Base-by-base conservation (phyloP, 2,329 filamentous ascomycete genomes). In the Amauroascus niger region DNA sequence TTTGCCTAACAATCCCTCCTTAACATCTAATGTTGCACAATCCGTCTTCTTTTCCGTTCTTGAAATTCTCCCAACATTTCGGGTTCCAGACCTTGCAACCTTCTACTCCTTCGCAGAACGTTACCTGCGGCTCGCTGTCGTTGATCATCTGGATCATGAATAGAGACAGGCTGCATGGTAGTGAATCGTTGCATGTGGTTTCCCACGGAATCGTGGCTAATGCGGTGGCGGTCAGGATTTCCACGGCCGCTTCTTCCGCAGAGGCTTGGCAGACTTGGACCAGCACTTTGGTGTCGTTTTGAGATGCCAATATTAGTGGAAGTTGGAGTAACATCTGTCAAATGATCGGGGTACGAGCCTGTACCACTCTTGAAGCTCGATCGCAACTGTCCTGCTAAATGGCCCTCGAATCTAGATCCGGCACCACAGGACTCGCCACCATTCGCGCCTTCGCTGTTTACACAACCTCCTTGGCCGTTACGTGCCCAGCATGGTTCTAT, bases 21-120 rank as follows among this genome's bases (percentile, higher is more conserved):
- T 30, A 32, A 18, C 14, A 30, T 45, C 26, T 20, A 50, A 14
- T 24, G 18, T 32, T 14, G 18, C 40, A 44, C n/a, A 33, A 32
- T 26, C 28, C 49, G 37, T 7, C 18, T 37, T 14, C 18, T 51
- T 35, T 51, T 51, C 11, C 14, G 13, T 4, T 18, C 26, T 44
- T 14, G 46, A 26, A 50, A 26, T 3, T 37, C 46, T 33, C 45
- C 52, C 3, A 30, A 39, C 46, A 55, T 45, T 11, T 55, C 53
- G 16, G 53, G 53, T 1, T 26, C 53, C n/a, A 44, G 20, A 24
- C 47, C 47, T 28, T 39, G 47, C 18, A 55, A 6, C 22, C 53
- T 55, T 32, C 47, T 22, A 24, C 53, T 55, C 44, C 39, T 44
- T 46, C 53, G 26, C 32, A 24, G 32, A 3, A 18, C 35, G 7